phyloP scores from a whole-genome alignment of 1,284 basidiomycete genomes.

The Chalciporus piperatoides region DNA sequence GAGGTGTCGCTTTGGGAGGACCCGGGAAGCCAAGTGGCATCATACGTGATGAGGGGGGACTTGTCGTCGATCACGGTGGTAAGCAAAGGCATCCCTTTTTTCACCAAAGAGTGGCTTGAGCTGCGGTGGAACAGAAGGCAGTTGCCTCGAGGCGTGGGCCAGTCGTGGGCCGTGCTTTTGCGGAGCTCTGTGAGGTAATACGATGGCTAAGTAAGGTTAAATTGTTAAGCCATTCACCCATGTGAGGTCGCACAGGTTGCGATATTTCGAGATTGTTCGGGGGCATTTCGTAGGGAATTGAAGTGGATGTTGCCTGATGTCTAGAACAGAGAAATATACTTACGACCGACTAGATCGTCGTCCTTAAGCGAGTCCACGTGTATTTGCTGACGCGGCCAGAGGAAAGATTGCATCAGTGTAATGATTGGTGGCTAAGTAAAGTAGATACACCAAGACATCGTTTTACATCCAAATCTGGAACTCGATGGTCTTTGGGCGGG shows the following conservation, averaged over 20 bases:
- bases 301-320: too few relatives aligned
- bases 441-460: conserved; percentile 7
- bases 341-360: too few relatives aligned
- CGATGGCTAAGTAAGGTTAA: background rate
- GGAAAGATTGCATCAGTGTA: background rate
- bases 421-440: background rate
- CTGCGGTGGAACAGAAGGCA: background rate
- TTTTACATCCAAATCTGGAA: background rate
- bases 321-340: too few relatives aligned
- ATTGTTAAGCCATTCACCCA: too few relatives aligned
- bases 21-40: conserved; percentile 24
- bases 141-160: too few relatives aligned
- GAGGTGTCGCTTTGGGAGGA: conserved; percentile 16
- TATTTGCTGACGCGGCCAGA: background rate
- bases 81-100: conserved; percentile 22
- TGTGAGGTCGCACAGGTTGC: too few relatives aligned
- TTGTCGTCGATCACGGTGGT: conserved; percentile 30
- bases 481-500: background rate
- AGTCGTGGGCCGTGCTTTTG: background rate
- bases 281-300: background rate
- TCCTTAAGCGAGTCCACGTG: background rate
- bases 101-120: background rate
- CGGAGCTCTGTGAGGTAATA: background rate
- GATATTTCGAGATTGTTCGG: too few relatives aligned
- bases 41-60: conserved; percentile 30